These are phyloP conservation scores for Suillus bovinus DNA, from an alignment of 768 basidiomycete genomes.

Conservation along the genomic window DNA sequence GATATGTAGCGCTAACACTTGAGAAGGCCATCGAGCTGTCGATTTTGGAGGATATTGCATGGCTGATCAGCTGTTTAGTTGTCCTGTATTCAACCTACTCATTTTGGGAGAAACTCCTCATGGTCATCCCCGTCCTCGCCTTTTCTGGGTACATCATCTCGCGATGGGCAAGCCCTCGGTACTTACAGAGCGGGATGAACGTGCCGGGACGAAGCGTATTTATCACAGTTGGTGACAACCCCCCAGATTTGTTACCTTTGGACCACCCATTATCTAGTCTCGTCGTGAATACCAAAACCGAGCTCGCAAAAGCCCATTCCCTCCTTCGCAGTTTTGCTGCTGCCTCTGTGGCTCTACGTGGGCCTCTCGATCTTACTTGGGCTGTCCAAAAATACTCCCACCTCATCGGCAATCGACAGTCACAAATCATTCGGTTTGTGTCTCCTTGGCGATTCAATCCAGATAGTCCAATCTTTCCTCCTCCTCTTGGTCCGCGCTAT, in stretches of 20 bases:
- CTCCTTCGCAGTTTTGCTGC: background rate
- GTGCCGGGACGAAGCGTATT: background rate
- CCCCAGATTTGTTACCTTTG: background rate
- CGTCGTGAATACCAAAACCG: background rate
- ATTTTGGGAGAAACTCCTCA: background rate
- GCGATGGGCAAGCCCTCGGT: background rate
- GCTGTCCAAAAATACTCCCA: slow-evolving; percentile 1
- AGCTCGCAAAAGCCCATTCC: background rate
- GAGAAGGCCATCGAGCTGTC: background rate
- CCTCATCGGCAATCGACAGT: background rate
- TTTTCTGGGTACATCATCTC: background rate
- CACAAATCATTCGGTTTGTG: background rate
- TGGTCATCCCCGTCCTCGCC: background rate
- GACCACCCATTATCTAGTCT: background rate
- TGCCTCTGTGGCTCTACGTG: background rate
- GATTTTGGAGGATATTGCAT: background rate
- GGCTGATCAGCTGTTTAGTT: background rate
- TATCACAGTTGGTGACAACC: background rate
- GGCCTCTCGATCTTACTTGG: background rate
- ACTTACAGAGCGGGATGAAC: background rate
- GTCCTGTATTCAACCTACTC: background rate
- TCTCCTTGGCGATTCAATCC: slow-evolving; percentile 1
- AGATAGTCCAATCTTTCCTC: background rate
- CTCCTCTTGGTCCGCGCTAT: slow-evolving; percentile 1
- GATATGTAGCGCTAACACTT: background rate